phyloP scores from a whole-genome alignment of 306 rosid genomes.

The Lathyrus oleraceus region DNA sequence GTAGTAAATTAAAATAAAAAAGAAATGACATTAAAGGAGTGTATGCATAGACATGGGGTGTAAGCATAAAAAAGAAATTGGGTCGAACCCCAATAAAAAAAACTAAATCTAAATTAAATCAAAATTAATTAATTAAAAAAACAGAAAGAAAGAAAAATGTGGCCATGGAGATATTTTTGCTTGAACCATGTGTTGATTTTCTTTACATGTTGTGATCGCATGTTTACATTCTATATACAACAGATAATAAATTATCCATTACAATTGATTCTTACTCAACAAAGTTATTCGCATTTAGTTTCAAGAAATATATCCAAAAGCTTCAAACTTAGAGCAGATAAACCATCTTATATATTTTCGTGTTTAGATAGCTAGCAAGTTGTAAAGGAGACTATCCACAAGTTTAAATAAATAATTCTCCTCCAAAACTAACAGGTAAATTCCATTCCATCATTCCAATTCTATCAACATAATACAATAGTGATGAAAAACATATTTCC shows the following conservation, averaged over 20 bases:
- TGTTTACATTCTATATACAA: constrained; percentile 30
- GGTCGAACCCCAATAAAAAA: too few relatives aligned
- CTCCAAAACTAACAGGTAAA: constrained; percentile 25
- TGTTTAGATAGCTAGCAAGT: constrained; percentile 5
- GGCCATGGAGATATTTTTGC: too few relatives aligned
- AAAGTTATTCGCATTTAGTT: not conserved
- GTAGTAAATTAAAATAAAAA: too few relatives aligned
- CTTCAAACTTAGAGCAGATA: constrained; percentile 10
- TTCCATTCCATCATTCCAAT: constrained; percentile 34
- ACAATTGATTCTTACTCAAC: not conserved
- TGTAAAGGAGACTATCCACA: constrained; percentile 8
- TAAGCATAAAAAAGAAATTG: too few relatives aligned
- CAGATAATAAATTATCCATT: constrained; percentile 1
- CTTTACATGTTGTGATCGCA: too few relatives aligned
- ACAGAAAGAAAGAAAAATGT: too few relatives aligned
- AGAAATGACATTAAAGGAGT: too few relatives aligned
- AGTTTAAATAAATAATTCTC: constrained; percentile 9
- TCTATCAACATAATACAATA: constrained; percentile 17
- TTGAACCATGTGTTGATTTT: too few relatives aligned
- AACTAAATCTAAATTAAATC: too few relatives aligned
- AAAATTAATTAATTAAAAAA: too few relatives aligned
- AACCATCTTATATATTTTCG: not conserved
- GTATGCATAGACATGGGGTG: too few relatives aligned
- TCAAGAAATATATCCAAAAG: constrained; percentile 16
- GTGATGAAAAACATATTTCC: not conserved